Conservation (phyloP, 805 yeast species). For the Hanseniaspora taiwanica region DNA sequence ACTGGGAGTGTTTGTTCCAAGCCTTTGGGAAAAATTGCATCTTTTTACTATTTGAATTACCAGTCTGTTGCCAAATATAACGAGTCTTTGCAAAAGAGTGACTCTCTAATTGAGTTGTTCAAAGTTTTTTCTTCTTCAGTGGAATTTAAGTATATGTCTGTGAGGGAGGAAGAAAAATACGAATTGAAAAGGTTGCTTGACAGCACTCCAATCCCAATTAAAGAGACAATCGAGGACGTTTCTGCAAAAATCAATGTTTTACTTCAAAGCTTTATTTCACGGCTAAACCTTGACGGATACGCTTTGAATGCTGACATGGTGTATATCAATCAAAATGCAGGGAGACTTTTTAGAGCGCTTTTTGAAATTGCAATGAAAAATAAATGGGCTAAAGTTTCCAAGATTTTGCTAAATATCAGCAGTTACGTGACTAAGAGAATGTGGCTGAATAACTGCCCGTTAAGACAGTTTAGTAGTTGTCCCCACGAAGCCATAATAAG, state of each 20-base stretch:
- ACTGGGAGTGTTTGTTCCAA: slow-evolving; percentile 41
- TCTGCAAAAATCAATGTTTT: slow-evolving; percentile 67
- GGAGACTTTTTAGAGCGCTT: slow-evolving; percentile 75
- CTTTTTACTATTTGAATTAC: slow-evolving; percentile 72
- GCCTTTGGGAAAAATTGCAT: slow-evolving; percentile 71
- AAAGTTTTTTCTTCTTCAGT: slow-evolving; percentile 67
- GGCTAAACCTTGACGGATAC: slow-evolving; percentile 66
- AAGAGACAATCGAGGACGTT: slow-evolving; percentile 57
- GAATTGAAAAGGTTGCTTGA: slow-evolving; percentile 61
- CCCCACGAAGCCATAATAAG: slow-evolving; percentile 59
- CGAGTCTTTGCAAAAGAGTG: slow-evolving; percentile 47
- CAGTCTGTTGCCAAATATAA: slow-evolving; percentile 59
- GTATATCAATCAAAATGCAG: slow-evolving; percentile 86
- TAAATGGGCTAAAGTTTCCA: slow-evolving; percentile 58
- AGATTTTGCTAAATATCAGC: slow-evolving; percentile 46
- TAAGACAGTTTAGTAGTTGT: slow-evolving; percentile 67
- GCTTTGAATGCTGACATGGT: slow-evolving; percentile 90
- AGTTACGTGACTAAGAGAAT: slow-evolving; percentile 68
- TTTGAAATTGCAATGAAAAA: slow-evolving; percentile 61
- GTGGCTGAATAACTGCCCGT: slow-evolving; percentile 80
- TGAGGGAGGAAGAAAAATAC: slow-evolving; percentile 70
- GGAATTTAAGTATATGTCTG: slow-evolving; percentile 74
- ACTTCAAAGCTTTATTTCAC: slow-evolving; percentile 77
- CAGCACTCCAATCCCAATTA: slow-evolving; percentile 76
- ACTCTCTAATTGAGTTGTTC: slow-evolving; percentile 60